Percentiles rank a stretch among this genome's conserved stretches.
Conservation (phyloP, 1,284 basidiomycete genomes). For the Malassezia caprae region DNA sequence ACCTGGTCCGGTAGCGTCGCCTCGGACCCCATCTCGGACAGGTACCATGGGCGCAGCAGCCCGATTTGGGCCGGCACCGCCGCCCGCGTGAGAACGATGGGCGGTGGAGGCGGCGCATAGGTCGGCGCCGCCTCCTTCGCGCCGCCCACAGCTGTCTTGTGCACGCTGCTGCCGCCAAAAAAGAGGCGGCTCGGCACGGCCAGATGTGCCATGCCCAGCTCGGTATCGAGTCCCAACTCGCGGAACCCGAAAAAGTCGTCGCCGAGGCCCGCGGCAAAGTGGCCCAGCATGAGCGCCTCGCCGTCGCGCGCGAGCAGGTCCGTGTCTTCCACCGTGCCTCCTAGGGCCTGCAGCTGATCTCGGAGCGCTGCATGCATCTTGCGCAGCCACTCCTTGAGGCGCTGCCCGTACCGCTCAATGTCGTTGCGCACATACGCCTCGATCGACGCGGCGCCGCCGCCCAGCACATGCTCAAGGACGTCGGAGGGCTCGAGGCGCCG, state of each 20-base stretch:
- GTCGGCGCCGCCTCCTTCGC: conserved; percentile 16
- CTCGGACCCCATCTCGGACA: conserved; percentile 25
- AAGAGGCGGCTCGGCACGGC: conserved; percentile 69
- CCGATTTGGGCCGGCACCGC: conserved; percentile 71
- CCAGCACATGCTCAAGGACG: conserved; percentile 77
- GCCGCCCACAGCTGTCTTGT: background rate
- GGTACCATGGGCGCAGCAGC: conserved; percentile 64
- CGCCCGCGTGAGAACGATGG: conserved; percentile 60
- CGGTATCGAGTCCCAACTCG: conserved; percentile 76
- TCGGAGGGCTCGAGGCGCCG: conserved; percentile 75
- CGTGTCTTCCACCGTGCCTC: conserved; percentile 55
- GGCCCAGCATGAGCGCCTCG: conserved; percentile 62
- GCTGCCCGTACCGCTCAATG: conserved; percentile 67
- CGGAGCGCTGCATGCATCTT: conserved; percentile 72
- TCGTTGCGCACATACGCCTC: conserved; percentile 83
- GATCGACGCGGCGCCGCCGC: conserved; percentile 63
- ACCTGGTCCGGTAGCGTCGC: conserved; percentile 30
- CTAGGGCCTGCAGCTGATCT: conserved; percentile 56
- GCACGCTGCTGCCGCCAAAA: conserved; percentile 54
- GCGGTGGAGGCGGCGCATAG: conserved; percentile 71
- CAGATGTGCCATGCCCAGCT: conserved; percentile 69
- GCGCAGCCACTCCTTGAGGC: conserved; percentile 69
- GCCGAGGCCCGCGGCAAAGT: conserved; percentile 75
- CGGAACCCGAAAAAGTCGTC: conserved; percentile 86
- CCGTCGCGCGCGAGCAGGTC: conserved; percentile 73